Evolutionary conservation across 164 flowering plant species (phyloP), one percentile per base, ranked within the genome.

Genomic region (Magnolia sinica): DNA sequence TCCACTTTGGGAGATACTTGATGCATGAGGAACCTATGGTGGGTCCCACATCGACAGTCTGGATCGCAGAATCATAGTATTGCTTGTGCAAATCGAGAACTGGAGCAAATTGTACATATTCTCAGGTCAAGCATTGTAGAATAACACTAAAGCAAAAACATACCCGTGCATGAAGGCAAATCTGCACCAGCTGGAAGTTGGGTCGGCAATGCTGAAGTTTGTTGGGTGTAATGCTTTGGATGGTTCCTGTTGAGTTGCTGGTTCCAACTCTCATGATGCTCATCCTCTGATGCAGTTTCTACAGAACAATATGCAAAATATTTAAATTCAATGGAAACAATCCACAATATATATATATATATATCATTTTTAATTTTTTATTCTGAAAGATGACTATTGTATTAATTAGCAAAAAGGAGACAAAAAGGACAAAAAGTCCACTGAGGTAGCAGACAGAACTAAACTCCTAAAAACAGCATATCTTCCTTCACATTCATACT

Each of bases 161-260:
- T 80, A 90, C 98, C 93, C 76, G 95, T 88, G 80, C 93, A 91
- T 68, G 98, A 86, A 20, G 98, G 98, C 64, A 90, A 85, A 85
- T 87, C 91, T 73, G 97, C 98, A 84, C 91, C 82, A 74, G 82
- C 83, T 70, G 98, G 98, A 86, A 95, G 97, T 76, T 92, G 92
- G 22, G 82, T 84, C 72, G 96, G 96, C 86, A 95, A 84, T 24
- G 90, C 29, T 73, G 86, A 72, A 78, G 80, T 76, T 50, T 81
- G 87, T 50, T 84, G 88, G 72, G 75, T 66, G 58, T 84, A 79
- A 79, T 68, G 76, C 82, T 87, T 94, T 50, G 77, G 50, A 27
- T 89, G 91, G 79, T 37, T 85, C 85, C 86, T 82, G 73, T 74
- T 80, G 24, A 73, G 50, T 64, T 83, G 64, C 74, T 86, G 88